Evolutionary conservation across 345 rosid species (phyloP).

Genomic region (Populus euphratica): DNA sequence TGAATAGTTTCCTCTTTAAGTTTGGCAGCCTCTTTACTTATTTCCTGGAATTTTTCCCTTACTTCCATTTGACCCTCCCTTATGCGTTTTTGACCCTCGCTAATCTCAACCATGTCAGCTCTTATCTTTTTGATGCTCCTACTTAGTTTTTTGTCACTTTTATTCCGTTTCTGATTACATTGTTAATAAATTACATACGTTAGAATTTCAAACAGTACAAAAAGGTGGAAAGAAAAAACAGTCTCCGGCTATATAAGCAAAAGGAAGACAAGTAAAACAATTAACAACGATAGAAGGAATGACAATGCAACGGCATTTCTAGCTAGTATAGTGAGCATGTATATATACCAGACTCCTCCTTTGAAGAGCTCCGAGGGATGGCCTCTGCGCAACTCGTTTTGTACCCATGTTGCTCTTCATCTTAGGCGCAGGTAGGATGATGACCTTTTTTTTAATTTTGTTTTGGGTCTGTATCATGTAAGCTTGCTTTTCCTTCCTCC

Average conservation of each 20-base stretch:
- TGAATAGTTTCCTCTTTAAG: neutral
- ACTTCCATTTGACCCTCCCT: neutral
- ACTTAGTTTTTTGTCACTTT: neutral
- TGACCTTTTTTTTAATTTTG: no score
- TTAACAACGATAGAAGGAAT: neutral
- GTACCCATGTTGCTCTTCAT: neutral
- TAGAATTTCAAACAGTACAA: neutral
- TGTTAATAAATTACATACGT: neutral
- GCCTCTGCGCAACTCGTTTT: neutral
- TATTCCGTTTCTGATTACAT: neutral
- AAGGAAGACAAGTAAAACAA: neutral
- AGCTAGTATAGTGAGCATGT: no score
- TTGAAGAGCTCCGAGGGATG: neutral
- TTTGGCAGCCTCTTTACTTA: neutral
- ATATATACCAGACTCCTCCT: neutral
- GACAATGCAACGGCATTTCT: no score
- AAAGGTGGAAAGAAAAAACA: neutral
- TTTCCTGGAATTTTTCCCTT: neutral
- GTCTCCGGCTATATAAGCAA: neutral
- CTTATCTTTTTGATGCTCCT: neutral
- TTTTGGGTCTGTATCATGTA: accelerated
- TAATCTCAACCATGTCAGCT: neutral
- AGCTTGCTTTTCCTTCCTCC: no score
- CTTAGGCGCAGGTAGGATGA: neutral
- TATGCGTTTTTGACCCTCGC: neutral